phyloP scores from a whole-genome alignment of 2,329 filamentous ascomycete species.

The Ceratocystis diversiconidia region DNA sequence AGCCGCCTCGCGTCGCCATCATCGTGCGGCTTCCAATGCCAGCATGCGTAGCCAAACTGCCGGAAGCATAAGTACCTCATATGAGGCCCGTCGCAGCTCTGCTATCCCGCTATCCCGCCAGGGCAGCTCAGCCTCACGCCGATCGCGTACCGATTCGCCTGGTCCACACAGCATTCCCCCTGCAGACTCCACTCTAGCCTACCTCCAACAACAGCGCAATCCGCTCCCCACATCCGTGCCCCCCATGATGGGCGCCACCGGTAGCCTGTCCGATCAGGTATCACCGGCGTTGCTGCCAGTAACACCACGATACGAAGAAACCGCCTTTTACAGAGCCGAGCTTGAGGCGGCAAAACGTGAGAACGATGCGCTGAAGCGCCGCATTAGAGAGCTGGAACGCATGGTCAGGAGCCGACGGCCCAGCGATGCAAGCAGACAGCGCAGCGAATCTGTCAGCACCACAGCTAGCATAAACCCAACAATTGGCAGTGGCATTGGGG shows the following conservation, averaged over 20 bases:
- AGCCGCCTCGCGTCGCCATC: constrained; percentile 36
- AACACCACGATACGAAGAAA: constrained; percentile 49
- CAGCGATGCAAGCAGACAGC: constrained; percentile 31
- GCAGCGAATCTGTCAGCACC: constrained; percentile 39
- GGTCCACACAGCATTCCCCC: constrained; percentile 19
- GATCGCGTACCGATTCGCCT: constrained; percentile 38
- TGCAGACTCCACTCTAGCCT: constrained; percentile 29
- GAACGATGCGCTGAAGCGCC: constrained; percentile 46
- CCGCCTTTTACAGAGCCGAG: constrained; percentile 43
- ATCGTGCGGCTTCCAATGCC: constrained; percentile 44
- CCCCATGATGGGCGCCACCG: constrained; percentile 17
- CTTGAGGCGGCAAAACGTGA: constrained; percentile 48
- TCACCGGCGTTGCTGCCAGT: constrained; percentile 42
- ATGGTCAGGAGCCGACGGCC: constrained; percentile 35
- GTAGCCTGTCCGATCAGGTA: constrained; percentile 22
- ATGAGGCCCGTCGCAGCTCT: constrained; percentile 29
- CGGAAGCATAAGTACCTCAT: constrained; percentile 26
- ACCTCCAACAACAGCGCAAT: constrained; percentile 36
- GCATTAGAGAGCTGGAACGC: constrained; percentile 48
- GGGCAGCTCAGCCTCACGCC: constrained; percentile 40
- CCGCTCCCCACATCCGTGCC: constrained; percentile 25
- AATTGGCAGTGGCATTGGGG: constrained; percentile 23
- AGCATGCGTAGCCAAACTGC: constrained; percentile 39
- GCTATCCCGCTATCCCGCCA: constrained; percentile 37
- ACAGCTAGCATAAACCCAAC: constrained; percentile 31